Evolutionary conservation across 495 filamentous ascomycete genomes (phyloP).

Genomic region (Parathielavia hyrcaniae): DNA sequence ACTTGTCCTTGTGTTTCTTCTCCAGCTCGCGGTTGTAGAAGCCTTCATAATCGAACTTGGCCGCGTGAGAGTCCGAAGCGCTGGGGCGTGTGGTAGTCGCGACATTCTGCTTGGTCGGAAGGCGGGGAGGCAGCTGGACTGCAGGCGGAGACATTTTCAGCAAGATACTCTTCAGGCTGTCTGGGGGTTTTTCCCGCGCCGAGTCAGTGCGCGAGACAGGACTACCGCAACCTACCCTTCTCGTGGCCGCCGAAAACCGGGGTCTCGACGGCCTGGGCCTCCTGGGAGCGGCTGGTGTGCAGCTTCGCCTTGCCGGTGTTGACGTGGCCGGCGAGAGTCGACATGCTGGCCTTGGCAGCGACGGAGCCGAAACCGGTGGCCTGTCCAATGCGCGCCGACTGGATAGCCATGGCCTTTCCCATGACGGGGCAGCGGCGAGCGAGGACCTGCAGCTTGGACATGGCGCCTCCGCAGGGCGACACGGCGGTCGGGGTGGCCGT

Average conservation of each 20-base stretch:
- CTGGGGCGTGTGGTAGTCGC: constrained; percentile 19
- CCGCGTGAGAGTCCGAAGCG: constrained; percentile 24
- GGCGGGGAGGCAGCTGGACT: constrained; percentile 39
- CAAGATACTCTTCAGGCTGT: not conserved
- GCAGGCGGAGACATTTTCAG: constrained; percentile 19
- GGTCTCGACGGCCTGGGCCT: constrained; percentile 64
- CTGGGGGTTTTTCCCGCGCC: not conserved
- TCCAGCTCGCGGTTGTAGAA: constrained; percentile 87
- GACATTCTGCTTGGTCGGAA: constrained; percentile 34
- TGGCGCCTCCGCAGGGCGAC: constrained; percentile 78
- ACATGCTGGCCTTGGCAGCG: constrained; percentile 39
- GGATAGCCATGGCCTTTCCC: constrained; percentile 92
- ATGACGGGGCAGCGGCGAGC: constrained; percentile 96
- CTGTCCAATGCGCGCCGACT: constrained; percentile 53
- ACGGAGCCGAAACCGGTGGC: constrained; percentile 22
- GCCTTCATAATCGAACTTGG: constrained; percentile 78
- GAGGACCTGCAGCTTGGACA: constrained; percentile 93
- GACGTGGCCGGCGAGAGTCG: constrained; percentile 41
- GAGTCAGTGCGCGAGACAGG: not conserved
- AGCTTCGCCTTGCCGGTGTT: constrained; percentile 60
- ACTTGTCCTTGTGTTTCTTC: constrained; percentile 99
- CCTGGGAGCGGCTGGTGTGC: constrained; percentile 68
- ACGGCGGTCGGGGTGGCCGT: constrained; percentile 64
- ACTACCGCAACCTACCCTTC: constrained; percentile 42
- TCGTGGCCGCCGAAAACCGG: constrained; percentile 50